Percentiles rank a stretch among this genome's conserved stretches.
These are phyloP conservation scores for Talaromyces ruber DNA, from an alignment of 495 filamentous ascomycete species.

Conservation along the genomic window DNA sequence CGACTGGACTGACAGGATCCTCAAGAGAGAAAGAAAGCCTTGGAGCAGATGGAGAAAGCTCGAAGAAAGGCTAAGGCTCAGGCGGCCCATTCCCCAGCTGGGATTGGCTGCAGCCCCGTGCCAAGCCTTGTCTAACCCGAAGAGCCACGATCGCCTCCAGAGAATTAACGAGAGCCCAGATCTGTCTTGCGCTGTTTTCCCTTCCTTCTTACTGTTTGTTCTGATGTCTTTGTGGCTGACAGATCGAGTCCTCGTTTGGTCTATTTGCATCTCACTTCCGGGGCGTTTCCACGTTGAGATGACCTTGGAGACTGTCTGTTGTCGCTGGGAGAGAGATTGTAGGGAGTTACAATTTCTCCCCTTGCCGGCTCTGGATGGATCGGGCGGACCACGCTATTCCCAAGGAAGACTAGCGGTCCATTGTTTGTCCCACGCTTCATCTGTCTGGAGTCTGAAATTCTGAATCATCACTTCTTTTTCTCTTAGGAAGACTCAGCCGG, in stretches of 20 bases:
- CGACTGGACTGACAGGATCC: constrained; percentile 5
- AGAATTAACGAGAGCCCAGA: background rate
- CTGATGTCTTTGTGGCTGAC: background rate
- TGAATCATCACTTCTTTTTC: background rate
- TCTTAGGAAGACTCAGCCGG: background rate
- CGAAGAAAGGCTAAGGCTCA: constrained; percentile 3
- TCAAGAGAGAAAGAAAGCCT: background rate
- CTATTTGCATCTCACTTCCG: background rate
- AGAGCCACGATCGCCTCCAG: constrained; percentile 1
- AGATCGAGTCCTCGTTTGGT: background rate
- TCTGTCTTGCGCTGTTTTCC: background rate
- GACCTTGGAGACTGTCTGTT: background rate
- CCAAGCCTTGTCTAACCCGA: constrained; percentile 7
- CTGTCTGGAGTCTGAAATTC: too few relatives aligned
- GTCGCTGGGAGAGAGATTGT: background rate
- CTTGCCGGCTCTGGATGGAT: background rate
- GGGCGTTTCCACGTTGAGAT: background rate
- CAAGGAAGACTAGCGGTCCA: background rate
- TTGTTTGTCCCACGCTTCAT: background rate
- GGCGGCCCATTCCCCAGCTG: constrained; percentile 5
- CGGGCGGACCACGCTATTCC: background rate
- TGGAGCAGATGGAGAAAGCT: constrained; percentile 6
- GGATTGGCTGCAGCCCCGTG: constrained; percentile 5
- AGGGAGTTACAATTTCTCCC: background rate
- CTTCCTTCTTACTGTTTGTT: background rate